Evolutionary conservation across 2,329 filamentous ascomycete genomes (phyloP).

Genomic region (Capronia americana): DNA sequence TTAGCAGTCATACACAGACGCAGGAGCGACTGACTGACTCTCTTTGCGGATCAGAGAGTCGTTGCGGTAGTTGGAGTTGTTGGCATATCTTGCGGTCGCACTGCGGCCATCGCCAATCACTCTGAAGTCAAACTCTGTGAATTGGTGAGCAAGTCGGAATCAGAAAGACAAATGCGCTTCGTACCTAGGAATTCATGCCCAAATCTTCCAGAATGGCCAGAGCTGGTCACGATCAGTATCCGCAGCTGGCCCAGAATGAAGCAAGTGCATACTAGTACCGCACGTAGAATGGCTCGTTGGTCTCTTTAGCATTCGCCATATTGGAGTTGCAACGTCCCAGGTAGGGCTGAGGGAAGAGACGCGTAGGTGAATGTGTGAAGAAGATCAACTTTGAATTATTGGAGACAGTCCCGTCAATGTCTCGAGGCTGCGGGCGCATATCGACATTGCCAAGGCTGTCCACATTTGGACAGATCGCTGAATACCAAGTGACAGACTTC

Average conservation of each 20-base stretch:
- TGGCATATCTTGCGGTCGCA: slow-evolving; percentile 93
- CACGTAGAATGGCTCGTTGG: slow-evolving; percentile 88
- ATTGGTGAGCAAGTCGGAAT: slow-evolving; percentile 26
- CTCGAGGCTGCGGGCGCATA: not conserved
- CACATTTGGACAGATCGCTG: slow-evolving; percentile 25
- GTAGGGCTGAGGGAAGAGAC: not conserved
- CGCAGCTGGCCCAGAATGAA: slow-evolving; percentile 29
- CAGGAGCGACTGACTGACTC: slow-evolving; percentile 66
- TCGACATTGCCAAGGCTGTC: slow-evolving; percentile 15
- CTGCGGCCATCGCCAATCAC: slow-evolving; percentile 91
- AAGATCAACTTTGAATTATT: not conserved
- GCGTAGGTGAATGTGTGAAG: not conserved
- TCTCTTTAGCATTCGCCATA: slow-evolving; percentile 73
- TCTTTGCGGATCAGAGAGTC: slow-evolving; percentile 99
- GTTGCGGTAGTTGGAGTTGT: slow-evolving; percentile 99
- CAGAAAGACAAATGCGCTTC: slow-evolving; percentile 1
- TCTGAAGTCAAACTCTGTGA: slow-evolving; percentile 90
- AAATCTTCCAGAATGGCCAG: slow-evolving; percentile 94
- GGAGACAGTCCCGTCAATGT: not conserved
- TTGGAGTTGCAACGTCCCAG: slow-evolving; percentile 15
- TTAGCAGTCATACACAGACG: slow-evolving; percentile 33
- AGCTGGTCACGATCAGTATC: slow-evolving; percentile 67
- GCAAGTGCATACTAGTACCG: slow-evolving; percentile 83
- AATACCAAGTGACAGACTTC: slow-evolving; percentile 9
- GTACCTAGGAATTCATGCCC: slow-evolving; percentile 96